Conservation (phyloP, 768 basidiomycete species). For the Symmetrospora coprosmae region DNA sequence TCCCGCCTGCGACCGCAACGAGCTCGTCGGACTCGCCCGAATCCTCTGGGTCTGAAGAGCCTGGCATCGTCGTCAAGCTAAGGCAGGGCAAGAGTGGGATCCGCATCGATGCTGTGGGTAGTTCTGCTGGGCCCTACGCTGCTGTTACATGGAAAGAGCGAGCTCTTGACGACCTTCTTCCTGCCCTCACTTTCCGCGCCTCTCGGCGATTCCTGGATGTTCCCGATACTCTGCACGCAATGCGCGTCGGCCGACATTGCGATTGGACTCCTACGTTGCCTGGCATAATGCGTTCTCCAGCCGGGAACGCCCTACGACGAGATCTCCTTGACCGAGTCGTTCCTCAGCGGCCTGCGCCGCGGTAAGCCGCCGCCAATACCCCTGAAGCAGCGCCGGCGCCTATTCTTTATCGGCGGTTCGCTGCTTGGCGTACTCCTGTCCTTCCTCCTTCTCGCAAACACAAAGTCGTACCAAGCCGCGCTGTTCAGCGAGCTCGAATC, state of each 20-base stretch:
- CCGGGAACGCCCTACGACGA: conserved; percentile 18
- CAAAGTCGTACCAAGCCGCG: background rate
- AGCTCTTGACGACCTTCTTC: background rate
- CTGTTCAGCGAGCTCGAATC: conserved; percentile 9
- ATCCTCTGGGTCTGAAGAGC: background rate
- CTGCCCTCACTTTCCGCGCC: background rate
- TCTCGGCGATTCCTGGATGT: background rate
- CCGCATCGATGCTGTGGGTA: conserved; percentile 5
- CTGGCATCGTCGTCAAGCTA: conserved; percentile 8
- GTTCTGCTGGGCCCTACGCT: background rate
- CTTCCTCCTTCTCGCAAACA: conserved; percentile 6
- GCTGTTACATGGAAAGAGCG: too few relatives aligned
- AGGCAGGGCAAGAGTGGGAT: background rate
- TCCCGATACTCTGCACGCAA: background rate
- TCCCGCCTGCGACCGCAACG: background rate
- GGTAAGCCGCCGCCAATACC: conserved; percentile 10
- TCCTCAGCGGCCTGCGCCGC: background rate
- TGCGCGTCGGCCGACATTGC: too few relatives aligned
- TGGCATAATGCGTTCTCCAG: too few relatives aligned
- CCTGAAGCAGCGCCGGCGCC: background rate
- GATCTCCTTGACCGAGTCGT: conserved; percentile 13
- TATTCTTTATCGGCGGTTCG: conserved; percentile 8
- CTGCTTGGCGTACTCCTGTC: conserved; percentile 6
- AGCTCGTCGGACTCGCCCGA: too few relatives aligned
- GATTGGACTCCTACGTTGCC: too few relatives aligned